A percentile compares a stretch with the other conserved stretches of the same genome.
phyloP scores from a whole-genome alignment of 2,329 filamentous ascomycete genomes.

The Zymoseptoria brevis region DNA sequence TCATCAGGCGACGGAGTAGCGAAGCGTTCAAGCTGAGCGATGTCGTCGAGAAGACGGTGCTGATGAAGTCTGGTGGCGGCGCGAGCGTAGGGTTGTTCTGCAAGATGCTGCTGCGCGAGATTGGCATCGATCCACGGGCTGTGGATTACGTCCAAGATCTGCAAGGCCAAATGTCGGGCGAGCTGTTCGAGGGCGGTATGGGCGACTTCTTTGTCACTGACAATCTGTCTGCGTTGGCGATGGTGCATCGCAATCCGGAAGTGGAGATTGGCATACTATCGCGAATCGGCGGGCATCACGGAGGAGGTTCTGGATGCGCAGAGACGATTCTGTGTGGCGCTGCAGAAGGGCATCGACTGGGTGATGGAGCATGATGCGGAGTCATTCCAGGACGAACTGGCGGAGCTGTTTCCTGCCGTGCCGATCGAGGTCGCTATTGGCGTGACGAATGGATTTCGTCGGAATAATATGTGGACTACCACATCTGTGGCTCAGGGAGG shows the following conservation, averaged over 20 bases:
- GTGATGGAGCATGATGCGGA: slow-evolving; percentile 10
- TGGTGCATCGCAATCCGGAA: slow-evolving; percentile 11
- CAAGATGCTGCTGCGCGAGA: slow-evolving; percentile 21
- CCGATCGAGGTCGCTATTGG: no score
- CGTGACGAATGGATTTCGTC: slow-evolving; percentile 7
- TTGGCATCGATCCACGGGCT: slow-evolving; percentile 8
- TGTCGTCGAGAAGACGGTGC: slow-evolving; percentile 11
- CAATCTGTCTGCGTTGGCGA: slow-evolving; percentile 14
- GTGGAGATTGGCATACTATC: slow-evolving; percentile 16
- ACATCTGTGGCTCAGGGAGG: slow-evolving; percentile 9
- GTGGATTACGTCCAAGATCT: slow-evolving; percentile 19
- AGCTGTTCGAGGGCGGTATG: slow-evolving; percentile 18
- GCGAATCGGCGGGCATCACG: slow-evolving; percentile 11
- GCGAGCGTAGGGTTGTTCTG: slow-evolving; percentile 20
- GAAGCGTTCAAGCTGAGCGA: slow-evolving; percentile 13
- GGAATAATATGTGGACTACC: slow-evolving; percentile 9
- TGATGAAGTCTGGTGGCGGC: slow-evolving; percentile 17
- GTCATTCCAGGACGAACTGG: slow-evolving; percentile 10
- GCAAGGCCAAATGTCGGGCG: slow-evolving; percentile 16
- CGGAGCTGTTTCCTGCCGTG: no score
- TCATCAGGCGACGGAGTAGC: slow-evolving; percentile 8
- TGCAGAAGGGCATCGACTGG: slow-evolving; percentile 6
- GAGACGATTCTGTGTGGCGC: slow-evolving; percentile 13
- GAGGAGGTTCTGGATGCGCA: slow-evolving; percentile 10
- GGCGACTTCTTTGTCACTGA: slow-evolving; percentile 19